Evolutionary conservation across 2,329 filamentous ascomycete species (phyloP), one percentile per base, ranked within the genome.

Genomic region (Aspergillus niger): DNA sequence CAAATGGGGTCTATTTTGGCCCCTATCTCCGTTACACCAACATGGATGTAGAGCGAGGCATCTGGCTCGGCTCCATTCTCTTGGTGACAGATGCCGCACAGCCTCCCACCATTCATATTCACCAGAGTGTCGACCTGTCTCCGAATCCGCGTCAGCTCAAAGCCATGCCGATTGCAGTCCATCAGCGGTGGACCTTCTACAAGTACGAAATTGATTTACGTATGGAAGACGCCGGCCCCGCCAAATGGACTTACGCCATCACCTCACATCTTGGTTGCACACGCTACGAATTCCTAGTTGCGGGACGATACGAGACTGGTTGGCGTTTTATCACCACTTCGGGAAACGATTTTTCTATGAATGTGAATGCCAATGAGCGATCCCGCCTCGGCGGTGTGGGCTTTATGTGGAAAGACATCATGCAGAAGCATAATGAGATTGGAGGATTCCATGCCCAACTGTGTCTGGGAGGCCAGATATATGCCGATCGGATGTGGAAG

Each of bases 361-460:
- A 90, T 65, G 95, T 96, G 1, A 92, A 89, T 63, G 89, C 92
- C 57, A 92, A 90, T 63, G 95, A 99, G 69, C 86, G 94, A 47
- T 86, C 89, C 32, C 91, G 90, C 69, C 84, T 98, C 1, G 95
- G 95, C 30, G 95, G 95, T 1, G 85, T 96, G 1, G 91, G 93
- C 0, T 91, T 95, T 72, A 96, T 99, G 94, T 99, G 95, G 95
- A 98, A 97, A 72, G 95, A 99, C 70, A 93, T 99, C 28, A 83
- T 99, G 72, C 92, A 97, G 77, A 97, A 97, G 82, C 96, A 99
- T 70, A 87, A 93, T 28, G 95, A 99, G 69, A 97, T 93, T 68
- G 92, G 93, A 58, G 95, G 95, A 1, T 99, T 98, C 76, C 95
- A 99, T 71, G 89, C 91, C 6, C 95, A 99, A 72, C 82, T 99